A percentile compares a stretch with the other conserved stretches of the same genome.
Evolutionary conservation across 2,329 filamentous ascomycete species (phyloP).

Genomic region (Neonectria punicea): DNA sequence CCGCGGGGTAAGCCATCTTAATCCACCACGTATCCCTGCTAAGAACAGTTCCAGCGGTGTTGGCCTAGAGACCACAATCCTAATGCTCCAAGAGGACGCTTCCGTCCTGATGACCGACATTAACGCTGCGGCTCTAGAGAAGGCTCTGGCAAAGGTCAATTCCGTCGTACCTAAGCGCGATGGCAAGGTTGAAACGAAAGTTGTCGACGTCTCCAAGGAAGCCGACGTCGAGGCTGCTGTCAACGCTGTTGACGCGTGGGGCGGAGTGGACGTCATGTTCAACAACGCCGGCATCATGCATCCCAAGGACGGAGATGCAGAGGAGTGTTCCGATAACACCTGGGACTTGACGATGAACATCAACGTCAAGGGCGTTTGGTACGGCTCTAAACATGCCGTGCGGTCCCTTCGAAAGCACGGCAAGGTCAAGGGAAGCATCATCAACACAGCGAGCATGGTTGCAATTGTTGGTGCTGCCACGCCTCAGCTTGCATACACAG

Average conservation of each 20-base stretch:
- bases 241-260: conserved; percentile 77
- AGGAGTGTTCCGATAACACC: conserved; percentile 85
- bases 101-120: conserved; percentile 86
- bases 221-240: conserved; percentile 77
- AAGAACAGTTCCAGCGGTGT: conserved; percentile 72
- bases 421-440: conserved; percentile 77
- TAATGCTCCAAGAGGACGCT: conserved; percentile 87
- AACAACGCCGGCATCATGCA: conserved; percentile 99
- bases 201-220: conserved; percentile 85
- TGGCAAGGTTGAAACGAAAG: conserved; percentile 27
- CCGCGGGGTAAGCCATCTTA: conserved; percentile 74
- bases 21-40: neutral
- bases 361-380: conserved; percentile 98
- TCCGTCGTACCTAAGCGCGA: conserved; percentile 67
- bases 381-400: conserved; percentile 88
- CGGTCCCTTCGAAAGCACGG: conserved; percentile 79
- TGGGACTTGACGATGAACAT: conserved; percentile 93
- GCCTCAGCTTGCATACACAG: conserved; percentile 79
- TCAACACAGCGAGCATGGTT: conserved; percentile 80
- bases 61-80: conserved; percentile 87
- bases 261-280: conserved; percentile 90
- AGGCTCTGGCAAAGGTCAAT: conserved; percentile 77
- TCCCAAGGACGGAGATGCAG: conserved; percentile 77
- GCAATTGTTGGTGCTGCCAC: conserved; percentile 78
- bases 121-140: conserved; percentile 78